These are phyloP conservation scores for Fermentozyma sake DNA, from an alignment of 1,139 yeast genomes.

Conservation along the genomic window DNA sequence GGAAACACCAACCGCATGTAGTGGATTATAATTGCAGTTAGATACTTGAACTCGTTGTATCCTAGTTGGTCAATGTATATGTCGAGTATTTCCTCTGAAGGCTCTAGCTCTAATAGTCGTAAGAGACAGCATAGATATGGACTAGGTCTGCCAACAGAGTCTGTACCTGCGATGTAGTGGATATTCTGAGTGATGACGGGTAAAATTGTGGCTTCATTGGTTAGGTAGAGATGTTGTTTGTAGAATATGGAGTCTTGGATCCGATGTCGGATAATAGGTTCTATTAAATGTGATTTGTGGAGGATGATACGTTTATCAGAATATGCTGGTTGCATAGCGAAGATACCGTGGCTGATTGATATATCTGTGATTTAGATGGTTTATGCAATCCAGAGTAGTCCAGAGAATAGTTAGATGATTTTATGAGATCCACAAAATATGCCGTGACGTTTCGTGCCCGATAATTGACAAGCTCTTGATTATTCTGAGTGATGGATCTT, in stretches of 20 bases:
- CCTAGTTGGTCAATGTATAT: conserved; percentile 47
- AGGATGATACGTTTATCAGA: conserved; percentile 21
- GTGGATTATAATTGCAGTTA: conserved; percentile 56
- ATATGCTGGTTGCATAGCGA: too few species aligned
- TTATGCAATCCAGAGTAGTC: too few species aligned
- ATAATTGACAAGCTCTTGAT: too few species aligned
- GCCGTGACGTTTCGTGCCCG: too few species aligned
- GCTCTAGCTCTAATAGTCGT: conserved; percentile 61
- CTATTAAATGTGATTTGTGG: conserved; percentile 54
- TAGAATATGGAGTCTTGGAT: conserved; percentile 67
- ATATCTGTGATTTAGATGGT: too few species aligned
- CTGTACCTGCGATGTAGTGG: conserved; percentile 45
- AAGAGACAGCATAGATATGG: conserved; percentile 63
- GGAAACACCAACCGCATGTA: conserved; percentile 51
- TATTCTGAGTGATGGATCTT: too few species aligned
- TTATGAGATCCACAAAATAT: too few species aligned
- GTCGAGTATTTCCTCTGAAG: conserved; percentile 47
- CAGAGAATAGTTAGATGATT: too few species aligned
- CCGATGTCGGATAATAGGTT: conserved; percentile 64
- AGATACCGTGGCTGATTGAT: too few species aligned
- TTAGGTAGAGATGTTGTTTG: conserved; percentile 56
- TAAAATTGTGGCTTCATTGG: conserved; percentile 50
- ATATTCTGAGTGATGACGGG: conserved; percentile 34
- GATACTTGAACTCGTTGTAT: conserved; percentile 56
- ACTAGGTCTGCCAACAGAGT: conserved; percentile 48